phyloP scores from a whole-genome alignment of 2,329 filamentous ascomycete species.

The Aureobasidium sp. region DNA sequence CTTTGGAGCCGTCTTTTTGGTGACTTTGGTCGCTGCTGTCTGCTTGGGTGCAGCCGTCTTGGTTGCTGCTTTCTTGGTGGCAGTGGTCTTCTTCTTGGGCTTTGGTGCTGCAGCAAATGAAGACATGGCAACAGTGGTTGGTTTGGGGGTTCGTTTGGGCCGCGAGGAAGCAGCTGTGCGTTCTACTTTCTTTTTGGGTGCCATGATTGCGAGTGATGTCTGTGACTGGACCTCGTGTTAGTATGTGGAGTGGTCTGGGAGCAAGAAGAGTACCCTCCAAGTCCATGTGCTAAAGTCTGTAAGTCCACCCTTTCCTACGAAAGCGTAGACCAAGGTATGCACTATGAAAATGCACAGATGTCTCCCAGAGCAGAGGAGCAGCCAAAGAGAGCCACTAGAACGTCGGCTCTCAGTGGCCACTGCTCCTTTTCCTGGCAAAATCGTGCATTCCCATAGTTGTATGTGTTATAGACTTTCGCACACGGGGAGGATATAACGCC shows the following conservation, averaged over 20 bases:
- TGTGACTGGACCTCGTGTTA: background rate
- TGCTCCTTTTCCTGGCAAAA: background rate
- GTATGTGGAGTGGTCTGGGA: no score
- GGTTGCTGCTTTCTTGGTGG: constrained; percentile 11
- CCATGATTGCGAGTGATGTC: background rate
- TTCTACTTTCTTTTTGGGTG: background rate
- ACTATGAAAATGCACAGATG: background rate
- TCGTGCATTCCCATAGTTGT: background rate
- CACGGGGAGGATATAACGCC: no score
- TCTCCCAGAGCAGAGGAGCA: background rate
- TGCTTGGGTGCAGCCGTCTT: constrained; percentile 16
- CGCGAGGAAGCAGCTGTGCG: constrained; percentile 1
- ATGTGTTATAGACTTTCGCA: background rate
- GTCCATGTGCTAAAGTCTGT: background rate
- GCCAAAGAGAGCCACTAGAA: background rate
- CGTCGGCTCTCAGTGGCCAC: background rate
- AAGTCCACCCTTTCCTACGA: background rate
- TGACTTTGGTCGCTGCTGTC: constrained; percentile 5
- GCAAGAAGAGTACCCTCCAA: background rate
- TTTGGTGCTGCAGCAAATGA: background rate
- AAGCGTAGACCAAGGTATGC: no score
- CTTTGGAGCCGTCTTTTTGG: constrained; percentile 3
- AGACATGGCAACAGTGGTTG: background rate
- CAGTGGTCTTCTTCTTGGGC: background rate
- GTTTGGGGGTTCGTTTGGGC: background rate